Base-by-base conservation (phyloP, 1,284 basidiomycete genomes). In the Austroboletus novae-zelandiae region DNA sequence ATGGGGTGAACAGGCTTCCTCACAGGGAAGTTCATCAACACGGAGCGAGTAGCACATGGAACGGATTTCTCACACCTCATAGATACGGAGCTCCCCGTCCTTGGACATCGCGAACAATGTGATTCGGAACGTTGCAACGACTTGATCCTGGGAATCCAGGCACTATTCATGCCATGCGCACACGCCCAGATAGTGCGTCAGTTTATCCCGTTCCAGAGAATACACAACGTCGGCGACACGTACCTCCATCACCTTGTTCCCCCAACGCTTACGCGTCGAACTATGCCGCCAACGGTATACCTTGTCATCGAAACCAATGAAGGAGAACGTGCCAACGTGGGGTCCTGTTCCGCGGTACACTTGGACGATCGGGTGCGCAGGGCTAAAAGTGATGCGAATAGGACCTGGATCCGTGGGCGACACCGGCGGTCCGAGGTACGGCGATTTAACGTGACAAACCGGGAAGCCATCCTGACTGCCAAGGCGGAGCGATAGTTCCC, bases 121-220 rank as follows among this genome's bases (percentile, higher is more conserved):
- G 23, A 67, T 55, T 25, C 68, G 65, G 45, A 70, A 67, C 9
- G 67, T 68, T 5, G 65, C 65, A 17, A 70, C 54, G 7, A 70
- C 48, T 23, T 56, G 55, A 40, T 48, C 45, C 23, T 42, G 54
- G 3, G 60, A 42, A 39, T 64, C 46, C 29, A 63, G 43, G 43
- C 67, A 70, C 65, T 67, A 9, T 23, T 8, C 25, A 40, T 39
- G 14, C 14, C 7, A 35, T 14, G n/a, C 13, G 15, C 34, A 35
- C 34, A n/a, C 13, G 15, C 13, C 32, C 32, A n/a, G 15, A n/a
- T 5, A 9, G 36, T 10, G 36, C 36, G 18, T n/a, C 15, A 10
- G 18, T 37, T n/a, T 10, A 2, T n/a, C 36, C 18, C 3, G 36
- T 20, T 17, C 36, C 36, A 37, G 15, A 14, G 17, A 20, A 18